Evolutionary conservation across 2,329 filamentous ascomycete species (phyloP).

Genomic region (Aspergillus fumigatiaffinis): DNA sequence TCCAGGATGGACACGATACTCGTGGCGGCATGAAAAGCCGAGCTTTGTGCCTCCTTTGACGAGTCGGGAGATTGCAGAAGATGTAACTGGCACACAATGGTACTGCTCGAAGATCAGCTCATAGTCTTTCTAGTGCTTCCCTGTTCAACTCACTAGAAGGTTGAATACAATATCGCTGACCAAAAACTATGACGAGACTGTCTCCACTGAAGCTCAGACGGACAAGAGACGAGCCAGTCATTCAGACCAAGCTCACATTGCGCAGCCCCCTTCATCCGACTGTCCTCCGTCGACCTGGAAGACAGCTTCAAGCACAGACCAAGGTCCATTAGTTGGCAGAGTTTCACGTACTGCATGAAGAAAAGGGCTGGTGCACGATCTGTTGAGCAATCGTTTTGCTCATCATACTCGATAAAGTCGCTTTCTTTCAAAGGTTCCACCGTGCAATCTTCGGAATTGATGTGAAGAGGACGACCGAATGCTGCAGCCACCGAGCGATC

Average conservation of each 20-base stretch:
- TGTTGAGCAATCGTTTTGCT: not conserved
- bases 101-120: not conserved
- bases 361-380: slow-evolving; percentile 1
- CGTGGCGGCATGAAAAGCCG: slow-evolving; percentile 11
- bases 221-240: slow-evolving; percentile 12
- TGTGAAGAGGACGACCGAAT: slow-evolving; percentile 13
- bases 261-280: slow-evolving; percentile 4
- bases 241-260: slow-evolving; percentile 12
- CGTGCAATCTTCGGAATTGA: slow-evolving; percentile 8
- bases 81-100: slow-evolving; percentile 12
- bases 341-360: slow-evolving; percentile 12
- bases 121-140: not conserved
- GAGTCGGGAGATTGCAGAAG: slow-evolving; percentile 4
- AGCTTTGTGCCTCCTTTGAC: slow-evolving; percentile 4
- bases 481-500: slow-evolving; percentile 13
- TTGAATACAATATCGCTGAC: slow-evolving; percentile 7
- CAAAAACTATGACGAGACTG: slow-evolving; percentile 7
- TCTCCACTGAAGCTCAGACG: slow-evolving; percentile 6
- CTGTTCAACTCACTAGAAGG: slow-evolving; percentile 6
- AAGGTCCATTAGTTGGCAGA: slow-evolving; percentile 14
- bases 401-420: slow-evolving; percentile 10
- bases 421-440: slow-evolving; percentile 4
- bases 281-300: slow-evolving; percentile 3
- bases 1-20: slow-evolving; percentile 11
- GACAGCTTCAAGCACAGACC: slow-evolving; percentile 9